Conservation (phyloP, 257 asterid species). For the Nicotiana otophora region DNA sequence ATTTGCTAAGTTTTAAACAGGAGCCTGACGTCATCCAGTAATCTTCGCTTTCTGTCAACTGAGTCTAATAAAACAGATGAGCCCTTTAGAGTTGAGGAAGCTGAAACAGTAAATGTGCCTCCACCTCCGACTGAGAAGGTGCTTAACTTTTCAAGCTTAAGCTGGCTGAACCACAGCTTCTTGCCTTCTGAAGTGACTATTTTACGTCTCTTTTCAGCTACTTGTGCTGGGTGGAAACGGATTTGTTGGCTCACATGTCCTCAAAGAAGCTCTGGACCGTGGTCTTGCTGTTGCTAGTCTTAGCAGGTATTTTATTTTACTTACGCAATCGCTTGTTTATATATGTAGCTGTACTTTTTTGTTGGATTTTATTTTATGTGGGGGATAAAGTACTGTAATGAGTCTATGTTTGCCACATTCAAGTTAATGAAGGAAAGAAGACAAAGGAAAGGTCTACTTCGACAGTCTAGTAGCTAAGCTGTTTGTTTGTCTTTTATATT, state of each 20-base stretch:
- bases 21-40: slow-evolving; percentile 32
- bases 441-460: background rate
- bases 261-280: slow-evolving; percentile 75
- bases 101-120: slow-evolving; percentile 70
- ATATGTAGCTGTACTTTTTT: background rate
- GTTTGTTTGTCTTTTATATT: background rate
- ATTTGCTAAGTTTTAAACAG: slow-evolving; percentile 16
- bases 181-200: background rate
- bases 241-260: slow-evolving; percentile 90
- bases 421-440: background rate
- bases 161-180: background rate
- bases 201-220: slow-evolving; percentile 41
- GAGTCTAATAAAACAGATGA: slow-evolving; percentile 38
- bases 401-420: background rate
- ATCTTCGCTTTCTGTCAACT: slow-evolving; percentile 44
- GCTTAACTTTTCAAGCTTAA: slow-evolving; percentile 5
- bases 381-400: background rate
- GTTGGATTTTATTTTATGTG: background rate
- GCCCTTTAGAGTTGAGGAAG: slow-evolving; percentile 64
- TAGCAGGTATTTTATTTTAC: slow-evolving; percentile 52
- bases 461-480: background rate
- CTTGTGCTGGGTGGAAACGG: slow-evolving; percentile 99
- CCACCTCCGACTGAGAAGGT: slow-evolving; percentile 92
- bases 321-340: slow-evolving; percentile 3
- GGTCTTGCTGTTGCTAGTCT: slow-evolving; percentile 85